Evolutionary conservation across 129 eudicot species (phyloP).

Genomic region (Tagetes erecta): DNA sequence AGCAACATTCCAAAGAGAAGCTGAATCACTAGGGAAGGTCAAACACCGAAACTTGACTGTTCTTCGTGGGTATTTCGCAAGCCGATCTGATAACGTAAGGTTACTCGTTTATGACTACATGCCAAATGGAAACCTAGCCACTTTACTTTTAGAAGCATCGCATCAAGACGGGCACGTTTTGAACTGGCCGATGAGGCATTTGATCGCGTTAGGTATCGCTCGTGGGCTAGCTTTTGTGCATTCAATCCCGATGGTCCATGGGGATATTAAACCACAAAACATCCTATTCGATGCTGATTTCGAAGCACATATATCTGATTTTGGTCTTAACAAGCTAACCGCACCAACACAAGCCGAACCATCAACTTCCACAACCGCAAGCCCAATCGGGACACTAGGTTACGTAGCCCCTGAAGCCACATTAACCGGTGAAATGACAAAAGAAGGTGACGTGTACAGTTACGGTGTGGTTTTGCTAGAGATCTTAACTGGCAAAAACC

Average conservation of each 20-base stretch:
- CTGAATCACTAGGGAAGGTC: slow-evolving; percentile 74
- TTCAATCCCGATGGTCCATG: slow-evolving; percentile 59
- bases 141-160: slow-evolving; percentile 80
- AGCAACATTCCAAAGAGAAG: slow-evolving; percentile 59
- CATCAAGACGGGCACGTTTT: slow-evolving; percentile 89
- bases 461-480: slow-evolving; percentile 79
- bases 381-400: slow-evolving; percentile 72
- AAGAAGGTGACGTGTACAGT: slow-evolving; percentile 75
- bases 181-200: slow-evolving; percentile 94
- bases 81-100: slow-evolving; percentile 60
- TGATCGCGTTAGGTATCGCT: slow-evolving; percentile 80
- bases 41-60: slow-evolving; percentile 83
- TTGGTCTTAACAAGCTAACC: slow-evolving; percentile 61
- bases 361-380: slow-evolving; percentile 56
- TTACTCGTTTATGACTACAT: slow-evolving; percentile 78
- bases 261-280: slow-evolving; percentile 82
- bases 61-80: slow-evolving; percentile 78
- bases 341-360: slow-evolving; percentile 47
- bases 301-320: slow-evolving; percentile 83
- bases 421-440: slow-evolving; percentile 52
- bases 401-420: slow-evolving; percentile 71
- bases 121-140: slow-evolving; percentile 79
- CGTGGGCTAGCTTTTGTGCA: slow-evolving; percentile 80
- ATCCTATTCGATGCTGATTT: slow-evolving; percentile 86
- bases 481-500: slow-evolving; percentile 68